Evolutionary conservation across 2,329 filamentous ascomycete genomes (phyloP), one percentile per base, ranked within the genome.

Genomic region (Penicillium paneum): DNA sequence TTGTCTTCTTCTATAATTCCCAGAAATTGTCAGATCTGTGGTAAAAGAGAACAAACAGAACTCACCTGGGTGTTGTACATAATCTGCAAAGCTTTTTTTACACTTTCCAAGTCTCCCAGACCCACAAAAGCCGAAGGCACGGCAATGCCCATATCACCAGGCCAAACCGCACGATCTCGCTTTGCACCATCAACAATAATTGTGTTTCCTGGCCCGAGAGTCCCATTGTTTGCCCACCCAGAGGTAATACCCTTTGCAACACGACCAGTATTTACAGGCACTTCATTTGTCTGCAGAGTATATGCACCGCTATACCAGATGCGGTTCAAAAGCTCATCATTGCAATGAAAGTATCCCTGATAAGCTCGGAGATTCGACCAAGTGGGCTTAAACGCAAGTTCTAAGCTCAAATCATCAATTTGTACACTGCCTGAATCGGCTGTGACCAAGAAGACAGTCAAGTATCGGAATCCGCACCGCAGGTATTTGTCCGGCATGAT

Each of bases 241-340:
- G 60, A 62, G 0, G 56, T 58, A 12, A 62, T 17, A 67, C 56
- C 60, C 61, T 67, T 8, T 64, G 70, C 36, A 66, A 70, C 51
- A 5, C 72, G 71, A 11, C 73, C 73, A 12, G 73, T 76, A 40
- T 71, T 59, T 8, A 64, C 64, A 2, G 74, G 73, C 0, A 75
- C 73, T 19, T 71, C 64, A 57, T 77, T 77, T 0, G 73, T 75
- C 63, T 81, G 81, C 32, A 82, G 61, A 0, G 81, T 83, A 58
- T 80, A 82, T 7, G 79, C 79, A 5, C 78, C 81, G 38, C 75
- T 77, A 57, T 84, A 84, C 81, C 81, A 83, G 44, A 83, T 80
- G 7, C 75, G 73, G 63, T 84, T 83, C 47, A 85, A 73, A 11
- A 81, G 63, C 32, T 79, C 74, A 39, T 78, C 78, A 42, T 71